Base-by-base conservation (phyloP, 2,329 filamentous ascomycete genomes). In the Scolecobasidium constrictum region DNA sequence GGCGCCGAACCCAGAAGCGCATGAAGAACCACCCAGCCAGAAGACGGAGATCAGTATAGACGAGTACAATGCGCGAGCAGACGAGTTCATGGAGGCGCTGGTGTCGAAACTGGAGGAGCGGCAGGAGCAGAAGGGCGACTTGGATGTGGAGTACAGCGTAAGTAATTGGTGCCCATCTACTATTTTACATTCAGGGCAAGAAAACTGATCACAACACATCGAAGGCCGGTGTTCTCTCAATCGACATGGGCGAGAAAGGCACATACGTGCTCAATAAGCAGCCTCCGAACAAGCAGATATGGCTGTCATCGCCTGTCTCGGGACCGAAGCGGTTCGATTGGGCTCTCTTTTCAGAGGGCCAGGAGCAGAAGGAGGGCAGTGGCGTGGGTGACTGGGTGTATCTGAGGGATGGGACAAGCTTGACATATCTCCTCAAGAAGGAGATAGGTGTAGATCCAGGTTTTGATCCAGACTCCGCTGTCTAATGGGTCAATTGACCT, bases 241-340 rank as follows among this genome's bases (percentile, higher is more conserved):
- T 96, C 55, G 71, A 67, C 5, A 77, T 85, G 52, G 76, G 78
- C 1, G 67, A 72, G 11, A 69, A 77, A 40, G 87, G 88, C 48
- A 90, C 78, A 21, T 98, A 93, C 59, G 85, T 98, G 47, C 75
- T 98, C 66, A 98, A 98, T 75, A 98, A 98, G 65, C 92, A 98
- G 63, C 92, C 92, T 0, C 87, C 90, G 16, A 96, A 95, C 71
- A 92, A 87, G 70, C 92, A 81, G 56, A 94, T 98, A 57, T 98
- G 92, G 92, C 77, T 96, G 36, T 92, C 86, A 28, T 94, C 86
- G 35, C 92, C 92, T 3, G 69, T 86, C 42, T 88, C 85, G 4
- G 92, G 92, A 0, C 92, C 92, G 12, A 95, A 95, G 66, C 81
- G 90, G 46, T 98, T 82, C 67, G 88, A 96, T 62, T 98, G 85